Conservation (phyloP, 176 grass and related monocot genomes). For the Saccharum spontaneum region DNA sequence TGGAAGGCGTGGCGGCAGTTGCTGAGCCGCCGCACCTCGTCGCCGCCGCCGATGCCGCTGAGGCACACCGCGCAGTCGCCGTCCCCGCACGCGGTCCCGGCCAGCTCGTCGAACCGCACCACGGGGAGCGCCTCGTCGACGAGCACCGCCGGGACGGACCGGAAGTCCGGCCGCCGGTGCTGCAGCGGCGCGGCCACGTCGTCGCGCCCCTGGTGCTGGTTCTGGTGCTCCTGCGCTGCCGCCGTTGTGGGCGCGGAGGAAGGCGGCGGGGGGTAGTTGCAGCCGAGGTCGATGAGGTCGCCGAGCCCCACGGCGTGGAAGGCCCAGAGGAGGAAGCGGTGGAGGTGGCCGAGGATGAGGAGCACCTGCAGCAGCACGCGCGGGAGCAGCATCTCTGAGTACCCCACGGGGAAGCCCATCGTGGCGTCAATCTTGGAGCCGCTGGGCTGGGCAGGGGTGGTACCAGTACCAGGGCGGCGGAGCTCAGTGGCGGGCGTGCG, state of each 20-base stretch:
- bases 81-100: slow-evolving; percentile 20
- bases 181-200: slow-evolving; percentile 16
- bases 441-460: neutral
- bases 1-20: slow-evolving; percentile 94
- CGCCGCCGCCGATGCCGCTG: slow-evolving; percentile 53
- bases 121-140: slow-evolving; percentile 71
- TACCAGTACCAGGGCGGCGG: neutral
- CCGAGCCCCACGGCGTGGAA: slow-evolving; percentile 79
- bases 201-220: neutral
- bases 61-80: slow-evolving; percentile 80
- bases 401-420: slow-evolving; percentile 81
- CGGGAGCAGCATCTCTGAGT: slow-evolving; percentile 75
- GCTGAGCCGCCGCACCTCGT: slow-evolving; percentile 71
- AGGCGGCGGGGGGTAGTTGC: neutral
- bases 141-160: slow-evolving; percentile 32
- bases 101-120: slow-evolving; percentile 68
- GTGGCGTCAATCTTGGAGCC: slow-evolving; percentile 31
- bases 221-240: neutral
- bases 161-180: slow-evolving; percentile 43
- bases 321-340: slow-evolving; percentile 63
- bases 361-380: slow-evolving; percentile 62
- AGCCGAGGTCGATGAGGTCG: slow-evolving; percentile 64
- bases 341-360: slow-evolving; percentile 71
- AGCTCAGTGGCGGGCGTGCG: neutral
- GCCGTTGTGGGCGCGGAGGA: neutral